A percentile compares a stretch with the other conserved stretches of the same genome.
phyloP scores from a whole-genome alignment of 345 rosid species.

The Eucalyptus tenuipes region DNA sequence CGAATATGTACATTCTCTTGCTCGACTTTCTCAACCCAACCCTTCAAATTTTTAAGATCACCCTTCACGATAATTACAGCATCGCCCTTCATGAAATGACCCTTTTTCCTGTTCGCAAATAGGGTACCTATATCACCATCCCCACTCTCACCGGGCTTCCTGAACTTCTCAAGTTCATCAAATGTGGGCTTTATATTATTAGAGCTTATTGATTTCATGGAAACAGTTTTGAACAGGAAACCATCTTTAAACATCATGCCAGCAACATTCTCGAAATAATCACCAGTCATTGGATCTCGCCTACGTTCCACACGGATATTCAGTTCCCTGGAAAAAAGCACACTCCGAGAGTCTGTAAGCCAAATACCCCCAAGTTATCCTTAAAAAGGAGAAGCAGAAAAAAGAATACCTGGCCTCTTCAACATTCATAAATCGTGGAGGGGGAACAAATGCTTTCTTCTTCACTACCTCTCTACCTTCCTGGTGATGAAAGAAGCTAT shows the following conservation, averaged over 20 bases:
- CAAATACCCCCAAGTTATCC: neutral
- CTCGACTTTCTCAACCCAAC: slow-evolving; percentile 98
- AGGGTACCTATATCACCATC: slow-evolving; percentile 65
- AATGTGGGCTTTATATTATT: slow-evolving; percentile 78
- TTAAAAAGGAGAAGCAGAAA: neutral
- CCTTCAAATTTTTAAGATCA: slow-evolving; percentile 85
- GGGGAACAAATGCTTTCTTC: slow-evolving; percentile 93
- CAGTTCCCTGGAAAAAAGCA: slow-evolving; percentile 44
- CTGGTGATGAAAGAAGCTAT: slow-evolving; percentile 13
- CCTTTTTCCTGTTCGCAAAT: slow-evolving; percentile 88
- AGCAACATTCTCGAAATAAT: slow-evolving; percentile 74
- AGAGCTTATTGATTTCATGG: slow-evolving; percentile 71
- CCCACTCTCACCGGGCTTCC: slow-evolving; percentile 66
- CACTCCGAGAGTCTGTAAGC: neutral
- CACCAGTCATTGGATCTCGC: slow-evolving; percentile 80
- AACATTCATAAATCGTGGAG: slow-evolving; percentile 89
- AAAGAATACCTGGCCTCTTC: slow-evolving; percentile 82
- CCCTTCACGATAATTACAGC: slow-evolving; percentile 92
- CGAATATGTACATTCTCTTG: slow-evolving; percentile 86
- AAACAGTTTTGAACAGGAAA: slow-evolving; percentile 71
- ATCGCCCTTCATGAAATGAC: slow-evolving; percentile 98
- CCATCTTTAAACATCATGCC: slow-evolving; percentile 90
- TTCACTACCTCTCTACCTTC: slow-evolving; percentile 79
- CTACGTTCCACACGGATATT: slow-evolving; percentile 91
- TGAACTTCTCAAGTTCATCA: slow-evolving; percentile 94